Percentiles rank a stretch among this genome's conserved stretches.
Conservation (phyloP, 352 stramenopile species). For the Globisporangium perplexum region DNA sequence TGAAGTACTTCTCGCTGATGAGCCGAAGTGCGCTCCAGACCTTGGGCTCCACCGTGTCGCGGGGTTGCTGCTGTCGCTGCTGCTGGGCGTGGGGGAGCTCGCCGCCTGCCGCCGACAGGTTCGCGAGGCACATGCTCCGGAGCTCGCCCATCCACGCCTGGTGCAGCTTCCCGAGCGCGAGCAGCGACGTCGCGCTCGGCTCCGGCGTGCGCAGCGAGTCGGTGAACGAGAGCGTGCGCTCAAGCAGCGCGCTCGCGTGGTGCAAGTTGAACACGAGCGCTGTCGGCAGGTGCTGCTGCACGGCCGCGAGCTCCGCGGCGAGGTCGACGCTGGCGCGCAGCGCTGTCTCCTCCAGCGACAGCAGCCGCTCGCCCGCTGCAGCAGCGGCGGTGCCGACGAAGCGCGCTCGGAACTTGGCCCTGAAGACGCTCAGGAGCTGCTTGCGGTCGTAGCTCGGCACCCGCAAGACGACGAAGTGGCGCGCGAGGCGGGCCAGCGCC, state of each 20-base stretch:
- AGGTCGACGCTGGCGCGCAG: slow-evolving; percentile 54
- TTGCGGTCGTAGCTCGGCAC: slow-evolving; percentile 34
- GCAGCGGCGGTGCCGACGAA: slow-evolving; percentile 15
- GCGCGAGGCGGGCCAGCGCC: slow-evolving; percentile 23
- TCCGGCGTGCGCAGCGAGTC: slow-evolving; percentile 6
- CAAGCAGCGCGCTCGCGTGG: slow-evolving; percentile 30
- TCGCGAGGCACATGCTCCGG: slow-evolving; percentile 35
- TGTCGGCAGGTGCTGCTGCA: slow-evolving; percentile 17
- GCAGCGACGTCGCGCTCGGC: slow-evolving; percentile 18
- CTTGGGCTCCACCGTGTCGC: slow-evolving; percentile 17
- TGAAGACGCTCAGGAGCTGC: slow-evolving; percentile 46
- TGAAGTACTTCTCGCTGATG: slow-evolving; percentile 68
- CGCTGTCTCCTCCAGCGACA: slow-evolving; percentile 38
- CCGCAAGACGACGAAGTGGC: slow-evolving; percentile 47
- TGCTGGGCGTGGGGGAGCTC: no score
- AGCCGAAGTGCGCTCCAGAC: slow-evolving; percentile 22
- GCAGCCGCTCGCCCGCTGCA: slow-evolving; percentile 7
- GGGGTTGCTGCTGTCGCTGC: neutral
- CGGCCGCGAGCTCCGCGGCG: slow-evolving; percentile 22
- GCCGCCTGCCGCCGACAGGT: slow-evolving; percentile 10
- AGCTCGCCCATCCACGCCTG: slow-evolving; percentile 56
- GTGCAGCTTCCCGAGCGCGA: slow-evolving; percentile 51
- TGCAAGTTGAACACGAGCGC: slow-evolving; percentile 46
- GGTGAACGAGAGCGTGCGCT: slow-evolving; percentile 30
- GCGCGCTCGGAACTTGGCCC: slow-evolving; percentile 27